Evolutionary conservation across 2,329 filamentous ascomycete species (phyloP).

Genomic region (Periconia digitata): DNA sequence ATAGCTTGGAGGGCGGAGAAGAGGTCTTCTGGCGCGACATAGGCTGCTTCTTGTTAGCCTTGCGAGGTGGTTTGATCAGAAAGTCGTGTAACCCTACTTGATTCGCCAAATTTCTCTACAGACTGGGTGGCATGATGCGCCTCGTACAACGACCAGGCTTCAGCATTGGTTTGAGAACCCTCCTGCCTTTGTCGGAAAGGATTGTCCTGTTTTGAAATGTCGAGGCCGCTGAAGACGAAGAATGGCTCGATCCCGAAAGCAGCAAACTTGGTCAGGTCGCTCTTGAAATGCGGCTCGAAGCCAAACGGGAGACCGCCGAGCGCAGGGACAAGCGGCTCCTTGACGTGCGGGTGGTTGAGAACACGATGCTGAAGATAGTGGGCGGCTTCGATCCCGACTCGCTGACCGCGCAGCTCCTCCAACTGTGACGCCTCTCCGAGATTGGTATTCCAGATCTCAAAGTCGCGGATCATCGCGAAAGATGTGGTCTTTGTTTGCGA

Average conservation of each 20-base stretch:
- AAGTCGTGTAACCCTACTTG: slow-evolving; percentile 55
- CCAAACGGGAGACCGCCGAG: slow-evolving; percentile 85
- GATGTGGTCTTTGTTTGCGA: neutral
- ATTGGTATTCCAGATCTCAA: slow-evolving; percentile 60
- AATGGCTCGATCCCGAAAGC: slow-evolving; percentile 71
- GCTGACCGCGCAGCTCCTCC: slow-evolving; percentile 70
- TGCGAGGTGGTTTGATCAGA: neutral
- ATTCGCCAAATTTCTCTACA: slow-evolving; percentile 82
- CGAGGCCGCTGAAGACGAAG: slow-evolving; percentile 90
- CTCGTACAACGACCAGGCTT: slow-evolving; percentile 87
- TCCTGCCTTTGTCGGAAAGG: slow-evolving; percentile 60
- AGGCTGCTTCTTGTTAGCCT: slow-evolving; percentile 53
- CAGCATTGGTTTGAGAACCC: slow-evolving; percentile 68
- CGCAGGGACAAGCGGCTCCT: slow-evolving; percentile 86
- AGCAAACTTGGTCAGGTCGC: slow-evolving; percentile 73
- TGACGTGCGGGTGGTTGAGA: slow-evolving; percentile 57
- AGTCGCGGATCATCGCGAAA: slow-evolving; percentile 45
- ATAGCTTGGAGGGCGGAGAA: slow-evolving; percentile 76
- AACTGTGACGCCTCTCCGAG: slow-evolving; percentile 62
- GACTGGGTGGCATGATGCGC: slow-evolving; percentile 76
- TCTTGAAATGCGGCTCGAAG: slow-evolving; percentile 72
- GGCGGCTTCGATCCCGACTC: slow-evolving; percentile 84
- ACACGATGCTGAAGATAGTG: slow-evolving; percentile 78
- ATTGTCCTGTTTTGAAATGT: slow-evolving; percentile 70
- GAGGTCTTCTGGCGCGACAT: slow-evolving; percentile 65